Evolutionary conservation across 805 yeast genomes (phyloP), one percentile per base, ranked within the genome.

Genomic region (Wickerhamiella azyma): DNA sequence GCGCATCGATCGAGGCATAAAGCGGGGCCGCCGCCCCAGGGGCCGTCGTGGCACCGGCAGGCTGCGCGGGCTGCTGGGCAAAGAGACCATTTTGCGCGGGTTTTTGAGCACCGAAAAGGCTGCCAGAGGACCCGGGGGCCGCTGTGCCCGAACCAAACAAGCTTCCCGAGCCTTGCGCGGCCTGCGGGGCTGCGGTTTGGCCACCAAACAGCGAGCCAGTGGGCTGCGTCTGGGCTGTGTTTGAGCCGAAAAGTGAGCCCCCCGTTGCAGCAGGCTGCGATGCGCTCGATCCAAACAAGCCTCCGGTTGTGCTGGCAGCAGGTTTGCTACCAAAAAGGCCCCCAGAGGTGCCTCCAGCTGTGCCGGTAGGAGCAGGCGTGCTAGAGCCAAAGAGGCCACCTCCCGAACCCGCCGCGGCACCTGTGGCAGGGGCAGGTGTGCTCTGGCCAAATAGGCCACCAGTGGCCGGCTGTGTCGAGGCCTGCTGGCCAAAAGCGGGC

Each of bases 161-260:
- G 9, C 64, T 62, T n/a, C 64, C 60, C 19, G 24, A 4, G 7
- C 56, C 41, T n/a, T n/a, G n/a, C n/a, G n/a, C n/a, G n/a, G 50
- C 29, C 21, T 9, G 36, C 16, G n/a, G 32, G 35, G 13, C 46
- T 26, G 16, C 35, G 24, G 17, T 42, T 10, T 17, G 39, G n/a
- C 10, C 11, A n/a, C 10, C 11, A n/a, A 8, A 33, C 37, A 14
- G 37, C n/a, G n/a, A n/a, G 39, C 36, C 9, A 16, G 19, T n/a
- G 11, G 18, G 18, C 16, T 30, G 35, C 3, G 37, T 35, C 48
- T n/a, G 24, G 24, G 24, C 24, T 4, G 51, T 50, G 48, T 37
- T 51, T 26, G 48, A 50, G 13, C 62, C 55, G 43, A 58, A 55
- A 8, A 56, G 39, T 1, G 58, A 52, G 24, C 24, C 24, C n/a